A percentile compares a stretch with the other conserved stretches of the same genome.
Conservation (phyloP, 306 rosid genomes). For the Mucuna pruriens region DNA sequence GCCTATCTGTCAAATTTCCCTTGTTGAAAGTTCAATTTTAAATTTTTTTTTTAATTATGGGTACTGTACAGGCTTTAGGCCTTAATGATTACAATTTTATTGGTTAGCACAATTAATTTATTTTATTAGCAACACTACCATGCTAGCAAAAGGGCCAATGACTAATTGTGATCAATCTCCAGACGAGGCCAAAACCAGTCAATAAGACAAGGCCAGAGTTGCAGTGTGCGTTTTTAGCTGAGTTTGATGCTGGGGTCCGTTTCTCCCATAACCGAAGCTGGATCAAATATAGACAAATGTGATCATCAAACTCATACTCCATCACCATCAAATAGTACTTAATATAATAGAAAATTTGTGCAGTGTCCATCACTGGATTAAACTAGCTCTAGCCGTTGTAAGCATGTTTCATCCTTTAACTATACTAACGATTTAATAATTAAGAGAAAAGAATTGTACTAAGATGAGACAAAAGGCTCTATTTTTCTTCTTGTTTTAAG, state of each 20-base stretch:
- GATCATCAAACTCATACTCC: conserved; percentile 33
- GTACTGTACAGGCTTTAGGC: background rate
- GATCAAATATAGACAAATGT: conserved; percentile 45
- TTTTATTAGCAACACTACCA: background rate
- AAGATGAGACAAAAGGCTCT: background rate
- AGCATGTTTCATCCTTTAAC: conserved; percentile 27
- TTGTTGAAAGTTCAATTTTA: conserved; percentile 16
- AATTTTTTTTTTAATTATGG: background rate
- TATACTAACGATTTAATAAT: conserved; percentile 18
- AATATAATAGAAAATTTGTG: conserved; percentile 16
- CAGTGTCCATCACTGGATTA: conserved; percentile 25
- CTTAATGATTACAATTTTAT: background rate
- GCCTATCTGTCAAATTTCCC: conserved; percentile 14
- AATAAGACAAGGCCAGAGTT: conserved; percentile 63
- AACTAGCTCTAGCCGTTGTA: conserved; percentile 20
- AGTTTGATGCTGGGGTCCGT: conserved; percentile 46
- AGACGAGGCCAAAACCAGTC: conserved; percentile 47
- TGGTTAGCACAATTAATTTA: background rate
- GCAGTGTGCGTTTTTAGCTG: conserved; percentile 42
- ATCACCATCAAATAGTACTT: conserved; percentile 28
- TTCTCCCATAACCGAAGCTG: conserved; percentile 35
- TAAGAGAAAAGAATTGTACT: background rate
- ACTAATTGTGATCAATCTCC: conserved; percentile 20
- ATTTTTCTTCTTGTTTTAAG: conserved; percentile 10
- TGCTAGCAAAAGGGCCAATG: conserved; percentile 14